phyloP scores from a whole-genome alignment of 1,284 basidiomycete species.

The Retiboletus fuscus region DNA sequence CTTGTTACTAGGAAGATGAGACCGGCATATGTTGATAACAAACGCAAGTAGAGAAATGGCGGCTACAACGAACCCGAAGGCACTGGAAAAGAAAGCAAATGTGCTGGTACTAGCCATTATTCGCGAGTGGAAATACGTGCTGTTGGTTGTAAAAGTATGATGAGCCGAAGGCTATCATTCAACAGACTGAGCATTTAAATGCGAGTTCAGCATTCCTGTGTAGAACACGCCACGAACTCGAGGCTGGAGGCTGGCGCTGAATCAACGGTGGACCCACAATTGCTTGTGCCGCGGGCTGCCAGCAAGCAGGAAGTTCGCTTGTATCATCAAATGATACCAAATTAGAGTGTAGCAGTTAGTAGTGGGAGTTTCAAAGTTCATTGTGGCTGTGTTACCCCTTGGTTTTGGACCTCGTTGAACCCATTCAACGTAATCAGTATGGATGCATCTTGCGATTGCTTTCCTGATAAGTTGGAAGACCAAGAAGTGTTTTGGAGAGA shows the following conservation, averaged over 20 bases:
- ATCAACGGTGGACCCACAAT: too few species aligned
- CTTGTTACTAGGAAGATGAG: conserved; percentile 26
- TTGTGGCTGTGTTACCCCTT: too few species aligned
- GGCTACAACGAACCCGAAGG: conserved; percentile 17
- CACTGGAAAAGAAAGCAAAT: conserved; percentile 16
- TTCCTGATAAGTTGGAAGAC: not conserved
- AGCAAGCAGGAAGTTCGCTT: too few species aligned
- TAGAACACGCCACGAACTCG: not conserved
- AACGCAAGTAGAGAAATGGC: conserved; percentile 8
- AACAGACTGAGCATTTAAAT: not conserved
- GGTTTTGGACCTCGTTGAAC: too few species aligned
- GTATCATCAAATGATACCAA: too few species aligned
- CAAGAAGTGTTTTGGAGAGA: conserved; percentile 23
- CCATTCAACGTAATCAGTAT: too few species aligned
- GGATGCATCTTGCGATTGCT: not conserved
- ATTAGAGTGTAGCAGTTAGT: too few species aligned
- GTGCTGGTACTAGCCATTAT: not conserved
- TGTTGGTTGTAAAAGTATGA: too few species aligned
- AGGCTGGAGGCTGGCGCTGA: not conserved
- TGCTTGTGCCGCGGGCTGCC: too few species aligned
- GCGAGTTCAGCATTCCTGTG: not conserved
- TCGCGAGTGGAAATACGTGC: too few species aligned
- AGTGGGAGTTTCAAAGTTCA: too few species aligned
- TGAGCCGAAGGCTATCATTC: too few species aligned
- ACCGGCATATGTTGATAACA: not conserved